phyloP scores from a whole-genome alignment of 2,329 filamentous ascomycete genomes.

The Aspergillus sp. region DNA sequence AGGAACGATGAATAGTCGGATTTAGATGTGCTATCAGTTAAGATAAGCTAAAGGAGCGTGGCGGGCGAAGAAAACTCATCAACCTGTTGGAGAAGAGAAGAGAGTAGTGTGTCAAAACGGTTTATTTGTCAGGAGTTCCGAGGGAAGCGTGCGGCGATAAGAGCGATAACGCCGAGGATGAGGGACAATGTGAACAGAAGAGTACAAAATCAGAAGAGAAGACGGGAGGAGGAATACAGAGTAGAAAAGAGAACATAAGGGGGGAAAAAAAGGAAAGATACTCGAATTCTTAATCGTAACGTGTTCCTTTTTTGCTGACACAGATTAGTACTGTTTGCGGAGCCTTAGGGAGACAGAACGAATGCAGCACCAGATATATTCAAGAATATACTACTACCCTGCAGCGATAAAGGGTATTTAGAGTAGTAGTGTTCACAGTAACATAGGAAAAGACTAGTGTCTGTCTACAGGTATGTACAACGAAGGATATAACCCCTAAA shows the following conservation, averaged over 20 bases:
- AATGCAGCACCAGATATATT: not conserved
- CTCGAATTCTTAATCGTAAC: too few species aligned
- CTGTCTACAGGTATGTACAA: not conserved
- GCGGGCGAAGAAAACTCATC: not conserved
- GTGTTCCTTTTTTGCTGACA: too few species aligned
- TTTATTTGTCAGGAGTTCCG: not conserved
- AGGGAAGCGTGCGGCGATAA: constrained; percentile 1
- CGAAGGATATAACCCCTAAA: not conserved
- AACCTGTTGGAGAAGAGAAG: not conserved
- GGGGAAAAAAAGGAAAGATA: too few species aligned
- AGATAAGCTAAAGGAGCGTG: not conserved
- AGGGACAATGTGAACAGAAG: not conserved
- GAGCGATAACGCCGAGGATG: not conserved
- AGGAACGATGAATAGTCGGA: not conserved
- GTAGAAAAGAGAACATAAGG: too few species aligned
- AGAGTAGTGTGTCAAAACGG: not conserved
- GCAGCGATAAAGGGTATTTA: too few species aligned
- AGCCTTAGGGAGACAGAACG: not conserved
- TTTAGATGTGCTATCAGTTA: too few species aligned
- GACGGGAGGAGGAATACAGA: too few species aligned
- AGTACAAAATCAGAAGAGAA: too few species aligned
- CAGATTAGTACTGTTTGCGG: not conserved
- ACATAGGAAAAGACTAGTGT: too few species aligned
- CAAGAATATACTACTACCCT: too few species aligned
- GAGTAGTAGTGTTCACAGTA: too few species aligned